Conservation (phyloP, 805 yeast species). For the Monosporozyma servazzii region DNA sequence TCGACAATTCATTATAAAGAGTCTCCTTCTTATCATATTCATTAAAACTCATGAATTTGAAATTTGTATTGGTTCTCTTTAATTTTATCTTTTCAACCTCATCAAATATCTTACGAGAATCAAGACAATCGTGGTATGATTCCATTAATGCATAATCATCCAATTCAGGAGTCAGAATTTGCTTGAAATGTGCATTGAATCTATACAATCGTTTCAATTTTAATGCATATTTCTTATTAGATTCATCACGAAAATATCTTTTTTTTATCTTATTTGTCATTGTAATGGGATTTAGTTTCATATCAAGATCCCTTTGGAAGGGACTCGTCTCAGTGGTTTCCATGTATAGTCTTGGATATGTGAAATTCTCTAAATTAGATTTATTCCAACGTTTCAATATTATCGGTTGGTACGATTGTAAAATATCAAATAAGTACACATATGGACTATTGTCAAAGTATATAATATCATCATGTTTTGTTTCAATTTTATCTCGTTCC, state of each 20-base stretch:
- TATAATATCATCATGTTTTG: not conserved
- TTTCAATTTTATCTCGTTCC: not conserved
- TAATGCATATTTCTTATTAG: constrained; percentile 26
- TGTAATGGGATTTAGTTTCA: not conserved
- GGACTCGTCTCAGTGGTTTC: constrained; percentile 58
- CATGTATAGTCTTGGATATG: constrained; percentile 20
- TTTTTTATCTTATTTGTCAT: constrained; percentile 16
- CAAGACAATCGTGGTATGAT: not conserved
- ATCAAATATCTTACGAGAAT: constrained; percentile 3
- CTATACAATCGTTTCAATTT: constrained; percentile 25
- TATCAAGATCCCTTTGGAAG: constrained; percentile 37
- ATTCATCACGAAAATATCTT: constrained; percentile 27
- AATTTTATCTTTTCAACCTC: constrained; percentile 2
- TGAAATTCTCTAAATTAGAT: constrained; percentile 29
- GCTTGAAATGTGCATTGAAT: constrained; percentile 17
- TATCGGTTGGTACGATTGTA: constrained; percentile 66
- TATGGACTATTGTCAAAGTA: constrained; percentile 32
- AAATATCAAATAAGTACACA: constrained; percentile 67
- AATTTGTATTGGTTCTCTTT: constrained; percentile 5
- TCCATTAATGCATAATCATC: not conserved
- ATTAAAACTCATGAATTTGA: constrained; percentile 8
- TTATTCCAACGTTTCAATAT: constrained; percentile 69
- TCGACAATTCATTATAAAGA: not conserved
- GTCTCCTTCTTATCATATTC: constrained; percentile 1
- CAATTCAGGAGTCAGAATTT: constrained; percentile 16